Base-by-base conservation (phyloP, 139 green algal genomes). In the Parachlorella kessleri region DNA sequence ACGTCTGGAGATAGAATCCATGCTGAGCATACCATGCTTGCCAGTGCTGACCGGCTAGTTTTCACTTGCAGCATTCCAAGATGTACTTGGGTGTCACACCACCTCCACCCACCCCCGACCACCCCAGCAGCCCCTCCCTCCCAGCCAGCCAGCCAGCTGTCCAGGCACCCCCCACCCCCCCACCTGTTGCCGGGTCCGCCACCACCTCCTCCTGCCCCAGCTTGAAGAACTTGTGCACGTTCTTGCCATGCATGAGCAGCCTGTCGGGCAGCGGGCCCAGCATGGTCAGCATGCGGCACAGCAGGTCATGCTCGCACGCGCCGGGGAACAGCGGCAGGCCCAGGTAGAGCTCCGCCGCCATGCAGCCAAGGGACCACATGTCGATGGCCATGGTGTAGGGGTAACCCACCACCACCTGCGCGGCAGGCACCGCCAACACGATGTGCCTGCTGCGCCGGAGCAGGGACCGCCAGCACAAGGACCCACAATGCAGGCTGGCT, bases 401-500 rank as follows among this genome's bases (percentile, higher is more conserved):
- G 40, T 66, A 72, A 69, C 83, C 83, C 35, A 88, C 67, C 28
- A 85, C 73, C 28, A 88, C 65, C 72, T 87, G 74, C 37, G 32
- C 59, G 26, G 76, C 10, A 28, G 66, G 36, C 4, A 23, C 21
- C 93, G n/a, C n/a, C n/a, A n/a, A n/a, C n/a, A n/a, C 96, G 38
- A n/a, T n/a, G n/a, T n/a, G n/a, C n/a, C n/a, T n/a, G n/a, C n/a
- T n/a, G n/a, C n/a, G n/a, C n/a, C n/a, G n/a, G n/a, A n/a, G n/a
- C n/a, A n/a, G n/a, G n/a, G n/a, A n/a, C n/a, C n/a, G n/a, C n/a
- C n/a, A n/a, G n/a, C n/a, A n/a, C n/a, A n/a, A n/a, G n/a, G n/a
- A n/a, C n/a, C 98, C 91, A 83, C 96, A 99, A 7, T 95, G 96
- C 54, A 98, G 87, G 7, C 84, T 94, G 96, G 96, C 98, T 93